Evolutionary conservation across 495 filamentous ascomycete genomes (phyloP), one percentile per base, ranked within the genome.

Genomic region (Collariella sp.): DNA sequence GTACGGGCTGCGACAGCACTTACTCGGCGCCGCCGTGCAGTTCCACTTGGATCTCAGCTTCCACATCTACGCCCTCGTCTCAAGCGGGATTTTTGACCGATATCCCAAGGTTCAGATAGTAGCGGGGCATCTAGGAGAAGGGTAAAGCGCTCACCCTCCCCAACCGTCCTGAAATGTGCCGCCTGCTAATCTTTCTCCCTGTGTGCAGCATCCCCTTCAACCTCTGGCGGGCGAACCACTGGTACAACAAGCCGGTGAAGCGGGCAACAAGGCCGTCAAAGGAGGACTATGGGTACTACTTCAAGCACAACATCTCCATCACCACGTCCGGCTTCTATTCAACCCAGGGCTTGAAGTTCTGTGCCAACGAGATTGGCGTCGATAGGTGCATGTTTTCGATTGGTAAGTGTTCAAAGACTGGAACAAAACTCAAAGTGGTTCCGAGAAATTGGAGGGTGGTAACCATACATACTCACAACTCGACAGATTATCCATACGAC

Each of bases 141-240:
- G 64, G 67, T 70, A 29, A 62, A 11, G n/a, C 15, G 15, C 35
- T 31, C 31, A 26, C 10, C 2, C 11, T 2, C 38, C 4, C n/a
- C n/a, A n/a, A n/a, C n/a, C n/a, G n/a, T n/a, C n/a, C n/a, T 1
- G 15, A 20, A n/a, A 22, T n/a, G 3, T 1, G 20, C 24, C 1
- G 20, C 7, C 1, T 34, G 26, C 7, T 33, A 20, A 40, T 54
- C 34, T 52, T 33, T 18, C 26, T 2, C 0, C 7, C 2, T 54
- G n/a, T n/a, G n/a, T n/a, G n/a, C 26, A 70, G 80, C 23, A 74
- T 85, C 16, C 83, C 82, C 0, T 86, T 83, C 64, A 80, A 83
- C 53, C 70, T 86, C 50, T 80, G 76, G 70, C 68, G 83, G 11
- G 82, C 81, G 18, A 74, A 81, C 52, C 80, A 83, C 65, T 83